Base-by-base conservation (phyloP, 202 grass and related monocot genomes). In the Zoysia matrella region DNA sequence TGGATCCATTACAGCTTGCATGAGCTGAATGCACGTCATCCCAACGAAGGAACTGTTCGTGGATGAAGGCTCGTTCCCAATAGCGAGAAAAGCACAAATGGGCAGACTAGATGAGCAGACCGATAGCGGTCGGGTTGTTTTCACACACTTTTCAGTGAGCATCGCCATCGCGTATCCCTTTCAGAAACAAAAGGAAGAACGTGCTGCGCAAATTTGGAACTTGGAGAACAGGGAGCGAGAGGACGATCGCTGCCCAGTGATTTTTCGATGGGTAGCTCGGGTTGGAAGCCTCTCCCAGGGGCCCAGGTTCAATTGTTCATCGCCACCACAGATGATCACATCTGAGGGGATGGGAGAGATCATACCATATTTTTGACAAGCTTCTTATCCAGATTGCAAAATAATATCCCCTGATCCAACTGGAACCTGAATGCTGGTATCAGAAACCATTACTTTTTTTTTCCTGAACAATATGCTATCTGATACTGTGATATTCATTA, bases 141-240 rank as follows among this genome's bases (percentile, higher is more conserved):
- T 9, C n/a, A 2, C 10, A 12, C 36, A 50, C 40, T 73, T 65
- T 73, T 54, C 60, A 82, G 7, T 16, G 14, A 15, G 10, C 30
- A 36, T 36, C 30, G 30, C 30, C 48, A 36, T 3, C 6, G 2
- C n/a, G 11, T 40, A 36, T 52, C 61, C 8, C 54, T 53, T 70
- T 22, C 47, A 56, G 16, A 49, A 76, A 62, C 30, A 36, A 36
- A 36, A 6, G 56, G 14, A 8, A 8, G 11, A 71, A 75, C 6
- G 56, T 11, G 41, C 49, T 8, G 36, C 15, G 10, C 73, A 36
- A 39, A 67, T 53, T 61, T 4, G 40, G 54, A 80, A 81, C 77
- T 71, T 69, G 84, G 77, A 69, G 54, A 62, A 69, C 62, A 39
- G 58, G 81, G 72, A 47, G 43, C 52, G 85, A 73, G 58, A 47